phyloP scores from a whole-genome alignment of 768 basidiomycete genomes.

The Paxillus ammoniavirescens region DNA sequence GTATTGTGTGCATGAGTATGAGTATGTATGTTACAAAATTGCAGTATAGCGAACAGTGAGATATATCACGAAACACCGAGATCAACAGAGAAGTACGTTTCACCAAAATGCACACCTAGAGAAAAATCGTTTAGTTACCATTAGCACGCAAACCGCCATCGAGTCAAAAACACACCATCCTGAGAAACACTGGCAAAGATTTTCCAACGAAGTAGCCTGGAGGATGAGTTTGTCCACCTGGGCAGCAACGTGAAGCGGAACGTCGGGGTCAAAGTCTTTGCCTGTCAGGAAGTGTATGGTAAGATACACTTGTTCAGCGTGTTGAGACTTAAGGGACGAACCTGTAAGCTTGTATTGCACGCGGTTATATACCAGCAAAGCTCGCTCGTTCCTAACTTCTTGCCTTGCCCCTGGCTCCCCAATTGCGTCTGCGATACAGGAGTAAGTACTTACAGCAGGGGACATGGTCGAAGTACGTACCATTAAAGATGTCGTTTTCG shows the following conservation, averaged over 20 bases:
- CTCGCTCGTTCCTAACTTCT: slow-evolving; percentile 90
- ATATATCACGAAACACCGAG: slow-evolving; percentile 11
- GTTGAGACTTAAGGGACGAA: slow-evolving; percentile 28
- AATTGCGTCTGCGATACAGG: slow-evolving; percentile 34
- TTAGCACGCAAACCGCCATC: background rate
- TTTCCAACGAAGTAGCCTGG: slow-evolving; percentile 91
- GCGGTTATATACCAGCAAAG: slow-evolving; percentile 88
- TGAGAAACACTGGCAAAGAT: slow-evolving; percentile 95
- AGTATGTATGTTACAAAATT: slow-evolving; percentile 26
- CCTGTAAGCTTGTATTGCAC: slow-evolving; percentile 95
- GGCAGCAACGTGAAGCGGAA: slow-evolving; percentile 64
- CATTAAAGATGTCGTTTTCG: slow-evolving; percentile 92
- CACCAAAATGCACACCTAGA: slow-evolving; percentile 77
- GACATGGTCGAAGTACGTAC: slow-evolving; percentile 38
- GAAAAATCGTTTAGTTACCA: background rate
- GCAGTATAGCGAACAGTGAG: slow-evolving; percentile 11
- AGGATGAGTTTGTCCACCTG: slow-evolving; percentile 94
- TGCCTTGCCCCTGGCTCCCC: slow-evolving; percentile 60
- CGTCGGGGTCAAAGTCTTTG: slow-evolving; percentile 88
- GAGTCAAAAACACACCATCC: slow-evolving; percentile 60
- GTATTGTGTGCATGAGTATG: background rate
- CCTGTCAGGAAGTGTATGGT: slow-evolving; percentile 43
- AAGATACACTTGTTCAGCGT: background rate
- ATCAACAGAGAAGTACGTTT: slow-evolving; percentile 8
- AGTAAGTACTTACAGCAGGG: background rate